A percentile compares a stretch with the other conserved stretches of the same genome.
phyloP scores from a whole-genome alignment of 208 protist species.

The Porcisia hertigi region DNA sequence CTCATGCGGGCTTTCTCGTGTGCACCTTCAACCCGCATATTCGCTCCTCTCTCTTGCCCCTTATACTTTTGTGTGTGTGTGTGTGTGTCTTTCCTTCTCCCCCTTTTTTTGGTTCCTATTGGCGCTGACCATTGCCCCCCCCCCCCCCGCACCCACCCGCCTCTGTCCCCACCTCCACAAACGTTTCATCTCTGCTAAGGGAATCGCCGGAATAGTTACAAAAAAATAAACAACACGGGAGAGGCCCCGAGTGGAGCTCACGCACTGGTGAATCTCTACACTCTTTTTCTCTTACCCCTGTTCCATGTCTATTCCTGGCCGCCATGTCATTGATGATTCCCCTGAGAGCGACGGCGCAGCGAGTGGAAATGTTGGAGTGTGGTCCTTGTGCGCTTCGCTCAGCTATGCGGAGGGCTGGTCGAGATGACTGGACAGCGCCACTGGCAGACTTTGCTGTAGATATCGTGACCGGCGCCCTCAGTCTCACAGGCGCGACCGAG shows the following conservation, averaged over 20 bases:
- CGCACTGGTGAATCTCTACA: neutral
- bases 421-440: conserved; percentile 7
- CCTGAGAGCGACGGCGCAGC: conserved; percentile 25
- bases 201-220: neutral
- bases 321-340: conserved; percentile 25
- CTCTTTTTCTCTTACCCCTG: neutral
- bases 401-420: conserved; percentile 8
- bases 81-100: no score
- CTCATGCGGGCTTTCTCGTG: neutral
- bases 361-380: conserved; percentile 49
- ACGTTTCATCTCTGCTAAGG: neutral
- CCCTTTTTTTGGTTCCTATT: no score
- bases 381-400: conserved; percentile 41
- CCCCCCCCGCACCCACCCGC: no score
- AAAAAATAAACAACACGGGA: neutral
- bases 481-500: conserved; percentile 50
- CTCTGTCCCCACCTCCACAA: no score
- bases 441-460: conserved; percentile 44
- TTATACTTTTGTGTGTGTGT: no score
- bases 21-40: neutral
- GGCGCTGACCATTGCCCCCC: no score
- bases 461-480: conserved; percentile 42
- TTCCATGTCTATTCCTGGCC: neutral
- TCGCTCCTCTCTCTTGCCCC: no score
- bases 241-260: neutral